A percentile compares a stretch with the other conserved stretches of the same genome.
Conservation (phyloP, 176 grass and related monocot species). For the Aegilops tauschii region DNA sequence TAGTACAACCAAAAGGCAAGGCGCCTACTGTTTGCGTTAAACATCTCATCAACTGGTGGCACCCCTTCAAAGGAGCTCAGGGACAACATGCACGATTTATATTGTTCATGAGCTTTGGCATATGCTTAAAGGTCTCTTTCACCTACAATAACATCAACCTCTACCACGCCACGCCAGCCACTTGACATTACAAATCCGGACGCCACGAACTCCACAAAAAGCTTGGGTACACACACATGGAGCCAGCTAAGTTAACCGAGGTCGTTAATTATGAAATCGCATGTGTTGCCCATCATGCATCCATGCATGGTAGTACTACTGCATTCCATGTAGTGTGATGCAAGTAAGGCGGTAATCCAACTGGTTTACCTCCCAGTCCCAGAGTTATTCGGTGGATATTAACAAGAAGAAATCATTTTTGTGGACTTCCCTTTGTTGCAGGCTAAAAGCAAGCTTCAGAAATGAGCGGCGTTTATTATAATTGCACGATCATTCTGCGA, state of each 20-base stretch:
- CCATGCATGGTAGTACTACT: not conserved
- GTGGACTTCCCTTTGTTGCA: not conserved
- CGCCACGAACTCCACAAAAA: slow-evolving; percentile 3
- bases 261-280: not conserved
- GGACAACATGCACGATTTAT: slow-evolving; percentile 37
- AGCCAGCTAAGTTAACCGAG: not conserved
- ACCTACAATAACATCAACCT: slow-evolving; percentile 17
- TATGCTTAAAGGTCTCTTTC: slow-evolving; percentile 42
- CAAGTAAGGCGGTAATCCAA: not conserved
- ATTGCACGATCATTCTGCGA: slow-evolving; percentile 27
- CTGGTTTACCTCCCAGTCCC: not conserved
- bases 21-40: slow-evolving; percentile 18
- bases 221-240: not conserved
- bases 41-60: not conserved
- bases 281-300: not conserved
- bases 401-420: not conserved
- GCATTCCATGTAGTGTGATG: not conserved
- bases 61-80: slow-evolving; percentile 24
- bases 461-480: slow-evolving; percentile 14
- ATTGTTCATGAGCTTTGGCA: slow-evolving; percentile 18
- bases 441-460: not conserved
- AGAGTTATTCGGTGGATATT: not conserved
- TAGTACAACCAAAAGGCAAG: not conserved
- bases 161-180: slow-evolving; percentile 26
- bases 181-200: slow-evolving; percentile 27